A percentile compares a stretch with the other conserved stretches of the same genome.
Evolutionary conservation across 495 filamentous ascomycete genomes (phyloP).

Genomic region (Hamigera avellanea): DNA sequence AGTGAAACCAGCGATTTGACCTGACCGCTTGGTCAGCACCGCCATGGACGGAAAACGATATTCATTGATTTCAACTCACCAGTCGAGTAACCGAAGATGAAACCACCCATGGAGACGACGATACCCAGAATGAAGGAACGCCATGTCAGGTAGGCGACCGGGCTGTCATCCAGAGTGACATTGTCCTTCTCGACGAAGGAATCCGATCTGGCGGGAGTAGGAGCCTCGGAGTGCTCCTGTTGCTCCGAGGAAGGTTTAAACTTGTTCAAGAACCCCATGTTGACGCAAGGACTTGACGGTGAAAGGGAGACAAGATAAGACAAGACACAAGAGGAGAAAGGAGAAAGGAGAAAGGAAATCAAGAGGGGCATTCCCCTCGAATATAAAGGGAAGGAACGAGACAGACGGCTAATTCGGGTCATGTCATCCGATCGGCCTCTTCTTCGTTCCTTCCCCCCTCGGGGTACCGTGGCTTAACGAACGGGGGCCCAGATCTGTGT

Average conservation of each 20-base stretch:
- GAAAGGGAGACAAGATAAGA: slow-evolving; percentile 4
- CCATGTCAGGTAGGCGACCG: slow-evolving; percentile 36
- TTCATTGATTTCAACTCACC: slow-evolving; percentile 16
- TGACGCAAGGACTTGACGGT: slow-evolving; percentile 7
- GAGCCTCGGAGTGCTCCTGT: slow-evolving; percentile 23
- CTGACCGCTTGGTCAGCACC: too few species aligned
- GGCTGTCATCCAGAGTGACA: slow-evolving; percentile 31
- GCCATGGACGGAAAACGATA: neutral
- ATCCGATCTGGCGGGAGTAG: slow-evolving; percentile 27
- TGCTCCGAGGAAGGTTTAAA: slow-evolving; percentile 20
- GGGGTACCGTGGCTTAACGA: too few species aligned
- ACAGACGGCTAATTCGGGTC: too few species aligned
- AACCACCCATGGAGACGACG: slow-evolving; percentile 57
- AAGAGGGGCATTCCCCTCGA: too few species aligned
- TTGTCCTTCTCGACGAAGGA: slow-evolving; percentile 30
- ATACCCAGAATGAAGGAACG: slow-evolving; percentile 40
- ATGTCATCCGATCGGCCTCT: too few species aligned
- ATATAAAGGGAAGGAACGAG: too few species aligned
- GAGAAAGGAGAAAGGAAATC: too few species aligned
- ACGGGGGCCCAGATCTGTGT: too few species aligned
- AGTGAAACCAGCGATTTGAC: slow-evolving; percentile 49
- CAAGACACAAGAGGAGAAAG: too few species aligned
- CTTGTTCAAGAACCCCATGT: slow-evolving; percentile 26
- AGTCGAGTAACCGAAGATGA: slow-evolving; percentile 69
- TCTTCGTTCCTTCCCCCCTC: too few species aligned